These are phyloP conservation scores for Echinochloa phyllopogon DNA, from an alignment of 176 grass and related monocot genomes.

Conservation along the genomic window DNA sequence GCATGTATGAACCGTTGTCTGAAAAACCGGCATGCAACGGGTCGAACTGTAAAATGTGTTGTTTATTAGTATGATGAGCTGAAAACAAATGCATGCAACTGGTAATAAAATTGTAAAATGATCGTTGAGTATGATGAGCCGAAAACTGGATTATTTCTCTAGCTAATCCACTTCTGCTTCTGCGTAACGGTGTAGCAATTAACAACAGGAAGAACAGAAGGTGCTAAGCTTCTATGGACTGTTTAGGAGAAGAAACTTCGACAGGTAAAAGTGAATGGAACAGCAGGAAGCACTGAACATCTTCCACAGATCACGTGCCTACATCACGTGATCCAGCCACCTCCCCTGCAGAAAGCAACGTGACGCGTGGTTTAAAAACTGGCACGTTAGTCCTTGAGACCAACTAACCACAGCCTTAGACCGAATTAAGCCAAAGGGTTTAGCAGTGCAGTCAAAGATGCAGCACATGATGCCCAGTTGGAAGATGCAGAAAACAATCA, in stretches of 20 bases:
- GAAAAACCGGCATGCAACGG: background rate
- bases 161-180: background rate
- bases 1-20: conserved; percentile 18
- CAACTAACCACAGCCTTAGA: conserved; percentile 37
- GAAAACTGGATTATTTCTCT: background rate
- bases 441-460: conserved; percentile 56
- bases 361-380: conserved; percentile 43
- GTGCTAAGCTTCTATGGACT: background rate
- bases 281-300: background rate
- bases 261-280: conserved; percentile 27
- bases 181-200: background rate
- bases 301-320: conserved; percentile 3
- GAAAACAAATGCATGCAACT: background rate
- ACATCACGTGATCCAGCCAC: conserved; percentile 41
- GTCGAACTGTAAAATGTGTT: no score
- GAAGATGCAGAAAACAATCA: conserved; percentile 24
- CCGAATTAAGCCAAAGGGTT: conserved; percentile 26
- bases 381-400: background rate
- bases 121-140: background rate
- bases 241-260: conserved; percentile 13
- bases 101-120: no score
- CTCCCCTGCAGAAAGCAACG: conserved; percentile 6
- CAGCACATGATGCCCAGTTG: conserved; percentile 50
- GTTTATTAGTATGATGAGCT: no score
- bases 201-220: background rate